Conservation (phyloP, 2,329 filamentous ascomycete species). For the Arthroderma sp. region DNA sequence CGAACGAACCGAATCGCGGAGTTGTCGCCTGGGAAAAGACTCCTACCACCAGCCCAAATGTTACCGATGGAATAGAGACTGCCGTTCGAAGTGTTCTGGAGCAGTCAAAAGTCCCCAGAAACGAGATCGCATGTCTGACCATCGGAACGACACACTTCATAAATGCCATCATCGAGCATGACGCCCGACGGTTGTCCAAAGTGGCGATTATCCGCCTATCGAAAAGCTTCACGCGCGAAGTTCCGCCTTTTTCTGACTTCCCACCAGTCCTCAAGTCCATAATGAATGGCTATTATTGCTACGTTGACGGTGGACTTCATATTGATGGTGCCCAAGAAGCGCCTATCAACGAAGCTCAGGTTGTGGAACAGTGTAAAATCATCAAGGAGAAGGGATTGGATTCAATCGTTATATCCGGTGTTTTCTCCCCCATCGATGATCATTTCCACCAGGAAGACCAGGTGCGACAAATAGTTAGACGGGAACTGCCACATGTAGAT, state of each 20-base stretch:
- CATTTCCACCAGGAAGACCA: slow-evolving; percentile 39
- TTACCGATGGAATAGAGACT: slow-evolving; percentile 29
- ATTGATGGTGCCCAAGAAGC: slow-evolving; percentile 32
- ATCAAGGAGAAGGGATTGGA: slow-evolving; percentile 33
- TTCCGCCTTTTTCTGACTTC: slow-evolving; percentile 39
- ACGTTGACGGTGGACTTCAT: slow-evolving; percentile 38
- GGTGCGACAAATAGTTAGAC: slow-evolving; percentile 35
- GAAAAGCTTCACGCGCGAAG: slow-evolving; percentile 35
- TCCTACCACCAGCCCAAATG: slow-evolving; percentile 27
- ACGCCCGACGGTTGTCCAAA: slow-evolving; percentile 35
- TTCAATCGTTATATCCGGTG: slow-evolving; percentile 41
- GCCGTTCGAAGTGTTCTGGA: slow-evolving; percentile 26
- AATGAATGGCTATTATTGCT: slow-evolving; percentile 34
- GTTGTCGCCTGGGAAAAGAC: slow-evolving; percentile 24
- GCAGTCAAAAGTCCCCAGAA: slow-evolving; percentile 19
- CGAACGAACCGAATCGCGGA: slow-evolving; percentile 15
- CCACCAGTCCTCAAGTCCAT: slow-evolving; percentile 33
- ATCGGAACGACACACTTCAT: slow-evolving; percentile 43
- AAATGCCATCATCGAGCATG: slow-evolving; percentile 39
- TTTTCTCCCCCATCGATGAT: slow-evolving; percentile 47
- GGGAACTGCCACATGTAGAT: slow-evolving; percentile 35
- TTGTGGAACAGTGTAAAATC: slow-evolving; percentile 30
- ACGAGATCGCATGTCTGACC: slow-evolving; percentile 32
- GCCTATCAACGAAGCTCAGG: slow-evolving; percentile 32
- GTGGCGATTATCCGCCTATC: slow-evolving; percentile 42